Evolutionary conservation across 2,329 filamentous ascomycete species (phyloP).

Genomic region (Nemania sp.): DNA sequence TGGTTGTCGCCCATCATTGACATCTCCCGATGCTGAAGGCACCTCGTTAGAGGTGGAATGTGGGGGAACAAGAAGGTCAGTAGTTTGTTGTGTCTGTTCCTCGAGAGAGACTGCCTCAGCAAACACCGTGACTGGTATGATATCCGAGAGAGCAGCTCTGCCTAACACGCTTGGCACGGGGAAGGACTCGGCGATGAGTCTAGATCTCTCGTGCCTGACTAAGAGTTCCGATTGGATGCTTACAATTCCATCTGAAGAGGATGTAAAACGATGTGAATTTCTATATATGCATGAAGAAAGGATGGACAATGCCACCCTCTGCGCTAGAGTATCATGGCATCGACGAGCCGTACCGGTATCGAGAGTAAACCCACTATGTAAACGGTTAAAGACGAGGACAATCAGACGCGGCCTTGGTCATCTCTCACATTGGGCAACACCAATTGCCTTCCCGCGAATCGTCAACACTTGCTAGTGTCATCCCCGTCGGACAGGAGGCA

Average conservation of each 20-base stretch:
- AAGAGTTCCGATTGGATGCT: too few relatives aligned
- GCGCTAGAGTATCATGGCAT: conserved; percentile 2
- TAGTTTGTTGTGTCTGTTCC: background rate
- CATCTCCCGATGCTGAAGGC: background rate
- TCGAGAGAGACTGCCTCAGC: conserved; percentile 4
- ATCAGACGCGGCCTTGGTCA: too few relatives aligned
- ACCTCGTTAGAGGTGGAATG: background rate
- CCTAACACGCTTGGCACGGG: background rate
- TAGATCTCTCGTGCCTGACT: too few relatives aligned
- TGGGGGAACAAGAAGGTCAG: background rate
- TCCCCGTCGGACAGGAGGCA: background rate
- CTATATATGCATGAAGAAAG: too few relatives aligned
- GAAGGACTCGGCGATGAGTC: background rate
- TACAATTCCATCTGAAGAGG: too few relatives aligned
- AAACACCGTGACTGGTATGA: background rate
- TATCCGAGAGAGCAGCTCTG: background rate
- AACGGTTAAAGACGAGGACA: background rate
- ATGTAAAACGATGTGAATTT: too few relatives aligned
- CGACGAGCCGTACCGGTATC: background rate
- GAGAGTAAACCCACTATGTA: conserved; percentile 1
- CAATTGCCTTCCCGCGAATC: background rate
- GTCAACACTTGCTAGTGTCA: background rate
- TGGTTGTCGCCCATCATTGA: background rate
- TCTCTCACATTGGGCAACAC: conserved; percentile 12
- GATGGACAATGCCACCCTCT: too few relatives aligned